Percentiles rank a stretch among this genome's conserved stretches.
These are phyloP conservation scores for Dendrobium officinale DNA, from an alignment of 106 monocot genomes.

Conservation along the genomic window DNA sequence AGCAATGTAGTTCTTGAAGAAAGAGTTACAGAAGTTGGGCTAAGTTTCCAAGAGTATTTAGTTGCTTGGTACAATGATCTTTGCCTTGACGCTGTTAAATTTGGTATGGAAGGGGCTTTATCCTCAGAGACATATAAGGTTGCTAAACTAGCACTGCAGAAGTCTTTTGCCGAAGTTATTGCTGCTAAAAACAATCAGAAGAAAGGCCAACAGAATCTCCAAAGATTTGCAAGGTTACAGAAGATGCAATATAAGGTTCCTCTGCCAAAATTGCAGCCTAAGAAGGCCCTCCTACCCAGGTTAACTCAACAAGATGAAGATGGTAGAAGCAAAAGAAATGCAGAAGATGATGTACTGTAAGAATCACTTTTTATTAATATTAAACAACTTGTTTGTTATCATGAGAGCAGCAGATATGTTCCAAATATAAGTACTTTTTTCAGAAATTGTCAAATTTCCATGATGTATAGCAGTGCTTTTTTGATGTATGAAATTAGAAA, in stretches of 20 bases:
- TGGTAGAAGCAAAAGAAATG: background rate
- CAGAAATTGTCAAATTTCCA: background rate
- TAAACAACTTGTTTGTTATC: background rate
- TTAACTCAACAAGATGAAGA: constrained; percentile 34
- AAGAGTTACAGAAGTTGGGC: constrained; percentile 26
- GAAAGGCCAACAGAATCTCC: constrained; percentile 66
- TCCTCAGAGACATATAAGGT: constrained; percentile 65
- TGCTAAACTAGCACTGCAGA: constrained; percentile 79
- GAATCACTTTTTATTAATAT: background rate
- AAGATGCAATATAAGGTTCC: constrained; percentile 91
- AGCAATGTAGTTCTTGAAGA: constrained; percentile 30
- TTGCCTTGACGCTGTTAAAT: constrained; percentile 68
- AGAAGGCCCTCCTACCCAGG: constrained; percentile 30
- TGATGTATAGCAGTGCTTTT: background rate
- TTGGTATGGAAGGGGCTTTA: constrained; percentile 67
- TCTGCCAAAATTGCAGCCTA: constrained; percentile 65
- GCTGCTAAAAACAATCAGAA: constrained; percentile 46
- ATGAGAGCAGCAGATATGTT: background rate
- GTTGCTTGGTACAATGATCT: constrained; percentile 81
- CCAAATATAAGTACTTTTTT: background rate
- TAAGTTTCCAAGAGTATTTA: constrained; percentile 45
- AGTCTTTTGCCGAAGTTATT: constrained; percentile 65
- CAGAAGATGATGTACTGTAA: background rate
- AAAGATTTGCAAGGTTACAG: constrained; percentile 53
- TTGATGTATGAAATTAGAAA: background rate